Conservation (phyloP, 306 rosid species). For the Bauhinia variegata region DNA sequence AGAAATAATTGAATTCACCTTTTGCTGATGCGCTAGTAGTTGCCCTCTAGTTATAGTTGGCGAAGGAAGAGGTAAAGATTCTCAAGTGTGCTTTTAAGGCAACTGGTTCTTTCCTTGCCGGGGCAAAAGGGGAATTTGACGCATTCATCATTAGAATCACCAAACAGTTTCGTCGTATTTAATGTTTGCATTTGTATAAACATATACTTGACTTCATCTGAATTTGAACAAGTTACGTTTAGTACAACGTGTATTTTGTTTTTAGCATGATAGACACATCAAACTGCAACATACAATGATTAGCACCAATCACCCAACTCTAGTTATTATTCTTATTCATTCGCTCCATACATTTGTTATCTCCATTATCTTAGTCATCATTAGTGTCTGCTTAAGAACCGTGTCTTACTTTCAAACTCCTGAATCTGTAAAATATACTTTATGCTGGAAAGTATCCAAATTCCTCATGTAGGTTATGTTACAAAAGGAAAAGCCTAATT, state of each 20-base stretch:
- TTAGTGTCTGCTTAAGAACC: no score
- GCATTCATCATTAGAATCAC: conserved; percentile 37
- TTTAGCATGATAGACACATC: conserved; percentile 24
- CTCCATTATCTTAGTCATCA: no score
- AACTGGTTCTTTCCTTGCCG: no score
- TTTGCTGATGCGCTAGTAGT: neutral
- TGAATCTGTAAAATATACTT: neutral
- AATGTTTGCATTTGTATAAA: conserved; percentile 9
- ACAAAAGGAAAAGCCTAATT: no score
- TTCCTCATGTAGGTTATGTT: neutral
- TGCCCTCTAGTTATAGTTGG: neutral
- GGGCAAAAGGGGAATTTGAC: conserved; percentile 24
- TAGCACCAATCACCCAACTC: conserved; percentile 22
- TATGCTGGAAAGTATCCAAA: neutral
- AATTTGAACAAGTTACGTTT: neutral
- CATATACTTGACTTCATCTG: neutral
- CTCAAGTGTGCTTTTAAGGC: no score
- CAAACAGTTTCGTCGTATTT: conserved; percentile 33
- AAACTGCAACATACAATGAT: conserved; percentile 36
- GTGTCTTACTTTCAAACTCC: no score
- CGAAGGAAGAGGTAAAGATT: neutral
- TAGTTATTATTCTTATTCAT: neutral
- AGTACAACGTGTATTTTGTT: conserved; percentile 19
- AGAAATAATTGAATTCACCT: no score
- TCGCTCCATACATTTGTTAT: no score